A percentile compares a stretch with the other conserved stretches of the same genome.
Conservation (phyloP, 2,329 filamentous ascomycete species). For the Thyridium curvatum region DNA sequence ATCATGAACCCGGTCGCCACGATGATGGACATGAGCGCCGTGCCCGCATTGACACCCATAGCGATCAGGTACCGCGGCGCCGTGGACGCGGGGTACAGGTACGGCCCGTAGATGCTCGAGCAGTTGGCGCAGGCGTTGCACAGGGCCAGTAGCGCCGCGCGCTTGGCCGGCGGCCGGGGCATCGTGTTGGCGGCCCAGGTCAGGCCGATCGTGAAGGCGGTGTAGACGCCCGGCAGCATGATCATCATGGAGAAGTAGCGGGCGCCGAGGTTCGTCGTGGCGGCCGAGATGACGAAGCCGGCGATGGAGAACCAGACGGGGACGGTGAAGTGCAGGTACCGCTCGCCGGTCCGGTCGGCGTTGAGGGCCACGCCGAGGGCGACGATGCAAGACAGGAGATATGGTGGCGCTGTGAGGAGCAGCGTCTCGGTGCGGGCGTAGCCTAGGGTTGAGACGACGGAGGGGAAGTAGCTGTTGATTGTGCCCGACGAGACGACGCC, state of each 20-base stretch:
- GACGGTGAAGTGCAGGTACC: constrained; percentile 14
- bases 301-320: constrained; percentile 8
- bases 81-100: constrained; percentile 14
- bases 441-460: constrained; percentile 19
- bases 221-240: constrained; percentile 28
- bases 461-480: constrained; percentile 23
- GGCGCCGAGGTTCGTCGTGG: constrained; percentile 11
- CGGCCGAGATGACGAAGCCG: constrained; percentile 18
- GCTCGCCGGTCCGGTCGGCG: constrained; percentile 16
- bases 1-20: constrained; percentile 12
- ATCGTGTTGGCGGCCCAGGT: constrained; percentile 19
- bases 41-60: constrained; percentile 16
- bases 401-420: constrained; percentile 20
- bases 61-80: constrained; percentile 15
- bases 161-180: constrained; percentile 15
- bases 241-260: constrained; percentile 18
- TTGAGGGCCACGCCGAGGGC: constrained; percentile 20
- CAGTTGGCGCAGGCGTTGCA: constrained; percentile 16
- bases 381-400: constrained; percentile 17
- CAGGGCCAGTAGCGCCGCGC: constrained; percentile 15
- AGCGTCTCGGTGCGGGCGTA: constrained; percentile 17
- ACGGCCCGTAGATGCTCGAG: constrained; percentile 15
- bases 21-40: constrained; percentile 14
- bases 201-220: constrained; percentile 15
- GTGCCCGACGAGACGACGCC: constrained; percentile 20